Evolutionary conservation across 257 asterid species (phyloP), one percentile per base, ranked within the genome.

Genomic region (Solanum pinnatisectum): DNA sequence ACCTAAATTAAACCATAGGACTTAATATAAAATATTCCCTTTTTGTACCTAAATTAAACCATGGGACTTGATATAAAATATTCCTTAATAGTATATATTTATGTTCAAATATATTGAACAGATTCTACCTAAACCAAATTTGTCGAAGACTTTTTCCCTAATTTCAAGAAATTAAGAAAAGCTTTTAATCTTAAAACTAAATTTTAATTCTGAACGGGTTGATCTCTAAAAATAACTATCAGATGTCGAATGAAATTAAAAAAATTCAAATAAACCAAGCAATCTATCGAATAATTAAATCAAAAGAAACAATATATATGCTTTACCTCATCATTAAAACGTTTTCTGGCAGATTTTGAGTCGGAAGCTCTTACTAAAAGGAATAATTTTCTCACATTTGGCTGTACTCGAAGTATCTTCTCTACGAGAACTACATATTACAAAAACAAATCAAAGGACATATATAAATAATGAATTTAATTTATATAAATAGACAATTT

Each of bases 321-420:
- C 1, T 71, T 35, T 86, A 86, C 92, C 92, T 90, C 90, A 1
- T 83, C 78, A 8, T 35, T 11, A 16, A 90, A 88, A 3, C 92
- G 84, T 36, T 63, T 87, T 23, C 20, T 46, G 7, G 79, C 88
- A 0, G 87, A 88, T 30, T 22, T 76, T n/a, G 71, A 25, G 35
- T 81, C 83, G 14, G 44, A 15, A 8, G 84, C 88, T 84, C 90
- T 86, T 7, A 90, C 11, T 25, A 90, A 11, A 44, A 90, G 92
- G 35, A 42, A 88, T 1, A 90, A 1, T 40, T 88, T 90, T 36
- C 22, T 88, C 12, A 88, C 56, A 4, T 81, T 88, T 12, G 91
- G 89, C 60, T 88, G 90, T 23, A 65, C 27, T 9, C 90, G 85
- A 13, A 88, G 84, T 60, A 90, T 82, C 63, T 87, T 78, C 86